These are phyloP conservation scores for Plasmodium berghei DNA, from an alignment of 169 alveolate genomes.

Conservation along the genomic window DNA sequence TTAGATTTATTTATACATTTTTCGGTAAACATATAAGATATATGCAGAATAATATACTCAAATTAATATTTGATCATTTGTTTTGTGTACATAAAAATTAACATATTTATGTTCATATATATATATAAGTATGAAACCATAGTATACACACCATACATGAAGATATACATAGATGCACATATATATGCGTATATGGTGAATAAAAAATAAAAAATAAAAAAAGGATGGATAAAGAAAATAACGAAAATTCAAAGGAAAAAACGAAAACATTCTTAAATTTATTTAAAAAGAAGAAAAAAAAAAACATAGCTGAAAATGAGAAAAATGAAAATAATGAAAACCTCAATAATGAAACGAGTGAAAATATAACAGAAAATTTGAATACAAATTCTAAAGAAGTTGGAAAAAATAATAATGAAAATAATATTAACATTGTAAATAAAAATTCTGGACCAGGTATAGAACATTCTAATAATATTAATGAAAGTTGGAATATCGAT, in stretches of 20 bases:
- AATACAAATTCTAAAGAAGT: conserved; percentile 7
- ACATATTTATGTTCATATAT: no score
- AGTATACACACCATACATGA: not conserved
- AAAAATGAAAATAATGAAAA: conserved; percentile 49
- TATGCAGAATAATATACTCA: no score
- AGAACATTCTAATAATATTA: not conserved
- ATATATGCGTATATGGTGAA: not conserved
- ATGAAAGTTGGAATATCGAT: not conserved
- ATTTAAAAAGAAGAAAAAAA: conserved; percentile 33
- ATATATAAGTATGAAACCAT: not conserved
- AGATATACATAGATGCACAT: not conserved
- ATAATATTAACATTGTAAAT: not conserved
- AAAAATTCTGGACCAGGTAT: not conserved
- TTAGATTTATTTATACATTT: no score
- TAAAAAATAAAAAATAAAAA: not conserved
- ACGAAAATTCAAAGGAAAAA: conserved; percentile 29
- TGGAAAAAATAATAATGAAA: not conserved
- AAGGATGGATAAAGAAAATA: conserved; percentile 32
- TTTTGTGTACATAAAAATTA: no score
- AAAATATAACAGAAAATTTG: conserved; percentile 11
- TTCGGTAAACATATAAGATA: no score
- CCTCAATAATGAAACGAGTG: conserved; percentile 26
- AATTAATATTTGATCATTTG: no score
- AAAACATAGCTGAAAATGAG: conserved; percentile 14
- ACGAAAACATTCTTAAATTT: conserved; percentile 24